Conservation (phyloP, 73 alveolate genomes). For the Blepharisma stoltei region DNA sequence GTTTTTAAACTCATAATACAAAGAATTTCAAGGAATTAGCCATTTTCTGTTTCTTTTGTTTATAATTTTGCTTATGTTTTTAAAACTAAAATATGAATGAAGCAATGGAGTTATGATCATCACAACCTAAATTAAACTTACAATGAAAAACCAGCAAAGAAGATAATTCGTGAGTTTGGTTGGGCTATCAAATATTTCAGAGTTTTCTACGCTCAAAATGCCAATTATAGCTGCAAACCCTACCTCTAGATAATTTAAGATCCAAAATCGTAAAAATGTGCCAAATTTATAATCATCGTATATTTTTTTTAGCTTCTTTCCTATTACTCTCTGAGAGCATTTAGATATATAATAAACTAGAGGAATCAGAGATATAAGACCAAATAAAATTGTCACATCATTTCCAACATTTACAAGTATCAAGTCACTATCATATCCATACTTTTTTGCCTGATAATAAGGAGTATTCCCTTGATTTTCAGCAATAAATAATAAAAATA, state of each 20-base stretch:
- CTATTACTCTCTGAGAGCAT: neutral
- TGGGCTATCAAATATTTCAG: no score
- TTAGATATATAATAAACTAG: neutral
- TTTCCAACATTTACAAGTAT: neutral
- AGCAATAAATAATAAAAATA: neutral
- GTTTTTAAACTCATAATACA: slow-evolving; percentile 16
- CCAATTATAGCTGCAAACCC: neutral
- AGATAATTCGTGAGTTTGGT: no score
- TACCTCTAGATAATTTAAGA: neutral
- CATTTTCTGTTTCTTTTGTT: no score
- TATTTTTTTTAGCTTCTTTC: neutral
- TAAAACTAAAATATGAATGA: no score
- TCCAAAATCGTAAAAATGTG: slow-evolving; percentile 17
- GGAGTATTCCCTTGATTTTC: neutral
- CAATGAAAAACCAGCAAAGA: no score
- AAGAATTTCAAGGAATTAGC: neutral
- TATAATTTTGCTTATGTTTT: no score
- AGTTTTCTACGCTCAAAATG: no score
- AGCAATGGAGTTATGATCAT: no score
- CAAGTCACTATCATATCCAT: neutral
- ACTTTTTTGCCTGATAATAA: neutral
- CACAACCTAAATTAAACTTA: no score
- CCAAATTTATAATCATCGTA: neutral
- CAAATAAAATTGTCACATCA: neutral
- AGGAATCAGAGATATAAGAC: neutral